Conservation (phyloP, 305 asterid genomes). For the Fraxinus nigra region DNA sequence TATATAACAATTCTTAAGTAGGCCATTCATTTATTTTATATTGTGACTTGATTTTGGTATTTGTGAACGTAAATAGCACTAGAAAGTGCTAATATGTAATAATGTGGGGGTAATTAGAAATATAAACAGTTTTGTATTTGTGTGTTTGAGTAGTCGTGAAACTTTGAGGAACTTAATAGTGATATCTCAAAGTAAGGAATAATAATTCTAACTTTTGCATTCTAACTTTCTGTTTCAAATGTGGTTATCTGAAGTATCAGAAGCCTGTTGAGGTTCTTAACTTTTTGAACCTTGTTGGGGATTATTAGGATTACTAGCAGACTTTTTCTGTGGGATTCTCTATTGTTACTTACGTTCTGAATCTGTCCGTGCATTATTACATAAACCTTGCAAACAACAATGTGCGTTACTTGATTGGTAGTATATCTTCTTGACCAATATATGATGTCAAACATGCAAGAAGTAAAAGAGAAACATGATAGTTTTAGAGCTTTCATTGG, state of each 20-base stretch:
- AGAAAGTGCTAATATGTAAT: neutral
- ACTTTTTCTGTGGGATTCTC: neutral
- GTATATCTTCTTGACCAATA: neutral
- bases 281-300: neutral
- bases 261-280: neutral
- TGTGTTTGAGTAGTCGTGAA: neutral
- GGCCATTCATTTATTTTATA: neutral
- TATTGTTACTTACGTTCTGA: neutral
- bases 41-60: neutral
- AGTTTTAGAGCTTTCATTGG: neutral
- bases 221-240: neutral
- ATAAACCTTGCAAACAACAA: neutral
- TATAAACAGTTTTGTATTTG: neutral
- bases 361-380: neutral
- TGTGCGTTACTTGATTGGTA: neutral
- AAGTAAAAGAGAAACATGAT: neutral
- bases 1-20: neutral
- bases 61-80: neutral
- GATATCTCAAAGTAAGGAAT: neutral
- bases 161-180: neutral
- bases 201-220: neutral
- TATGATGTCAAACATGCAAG: neutral
- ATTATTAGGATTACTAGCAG: neutral
- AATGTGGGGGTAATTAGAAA: neutral
- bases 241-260: neutral